A percentile compares a stretch with the other conserved stretches of the same genome.
Conservation (phyloP, 169 alveolate species). For the Plasmodium chabaudi region DNA sequence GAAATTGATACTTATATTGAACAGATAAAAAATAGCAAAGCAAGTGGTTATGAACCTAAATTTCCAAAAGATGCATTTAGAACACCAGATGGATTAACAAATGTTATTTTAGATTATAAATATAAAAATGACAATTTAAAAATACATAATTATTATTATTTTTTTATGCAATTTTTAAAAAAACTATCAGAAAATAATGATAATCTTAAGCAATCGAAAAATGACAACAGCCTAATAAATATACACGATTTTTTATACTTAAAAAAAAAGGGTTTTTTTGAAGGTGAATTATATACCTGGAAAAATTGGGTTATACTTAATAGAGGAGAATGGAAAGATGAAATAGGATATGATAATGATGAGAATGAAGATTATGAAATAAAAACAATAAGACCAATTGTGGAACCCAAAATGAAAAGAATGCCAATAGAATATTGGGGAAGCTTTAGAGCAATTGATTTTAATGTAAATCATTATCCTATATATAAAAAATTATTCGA, state of each 20-base stretch:
- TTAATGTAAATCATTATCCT: slow-evolving; percentile 48
- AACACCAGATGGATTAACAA: slow-evolving; percentile 75
- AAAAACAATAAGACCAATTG: slow-evolving; percentile 71
- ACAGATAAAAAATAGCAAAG: slow-evolving; percentile 24
- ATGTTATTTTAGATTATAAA: slow-evolving; percentile 65
- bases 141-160: slow-evolving; percentile 69
- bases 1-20: slow-evolving; percentile 43
- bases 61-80: slow-evolving; percentile 74
- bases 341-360: slow-evolving; percentile 5
- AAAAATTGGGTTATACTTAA: slow-evolving; percentile 83
- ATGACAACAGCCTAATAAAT: slow-evolving; percentile 24
- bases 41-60: slow-evolving; percentile 74
- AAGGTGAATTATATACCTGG: slow-evolving; percentile 84
- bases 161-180: slow-evolving; percentile 53
- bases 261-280: slow-evolving; percentile 80
- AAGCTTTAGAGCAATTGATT: slow-evolving; percentile 82
- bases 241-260: slow-evolving; percentile 64
- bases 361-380: slow-evolving; percentile 74
- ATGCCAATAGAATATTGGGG: slow-evolving; percentile 88
- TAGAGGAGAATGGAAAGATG: slow-evolving; percentile 79
- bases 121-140: slow-evolving; percentile 72
- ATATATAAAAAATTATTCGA: slow-evolving; percentile 79
- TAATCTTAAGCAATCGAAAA: slow-evolving; percentile 8
- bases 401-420: slow-evolving; percentile 79
- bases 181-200: slow-evolving; percentile 21